These are phyloP conservation scores for Aspergillus fischeri DNA, from an alignment of 2,329 filamentous ascomycete genomes.

Conservation along the genomic window DNA sequence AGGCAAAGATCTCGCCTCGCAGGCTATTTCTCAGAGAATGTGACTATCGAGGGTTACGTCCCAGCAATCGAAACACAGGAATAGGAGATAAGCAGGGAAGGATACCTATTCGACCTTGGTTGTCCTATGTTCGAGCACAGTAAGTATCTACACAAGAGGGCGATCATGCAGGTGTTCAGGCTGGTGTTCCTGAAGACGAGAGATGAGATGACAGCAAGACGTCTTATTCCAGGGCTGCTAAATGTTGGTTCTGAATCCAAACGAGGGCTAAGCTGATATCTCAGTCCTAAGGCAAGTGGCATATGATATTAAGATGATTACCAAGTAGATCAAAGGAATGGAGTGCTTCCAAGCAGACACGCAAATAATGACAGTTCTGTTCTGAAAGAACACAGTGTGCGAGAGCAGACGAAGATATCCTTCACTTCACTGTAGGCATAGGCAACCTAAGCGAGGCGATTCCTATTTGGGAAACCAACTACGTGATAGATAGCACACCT, in stretches of 20 bases:
- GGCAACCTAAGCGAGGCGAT: conserved; percentile 14
- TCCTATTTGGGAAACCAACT: conserved; percentile 10
- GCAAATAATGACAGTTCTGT: neutral
- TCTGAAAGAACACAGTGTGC: neutral
- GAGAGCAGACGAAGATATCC: conserved; percentile 5
- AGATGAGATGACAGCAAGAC: neutral
- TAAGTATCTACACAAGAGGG: neutral
- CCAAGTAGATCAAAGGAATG: neutral
- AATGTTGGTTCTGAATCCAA: neutral
- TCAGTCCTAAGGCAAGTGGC: neutral
- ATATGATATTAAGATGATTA: neutral
- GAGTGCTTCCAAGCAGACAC: neutral
- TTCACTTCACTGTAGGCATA: conserved; percentile 6
- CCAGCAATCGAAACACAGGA: neutral
- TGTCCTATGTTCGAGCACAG: neutral
- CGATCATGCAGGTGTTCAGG: neutral
- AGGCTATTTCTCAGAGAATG: neutral
- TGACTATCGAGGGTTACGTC: neutral
- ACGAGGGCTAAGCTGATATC: neutral
- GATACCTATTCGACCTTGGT: neutral
- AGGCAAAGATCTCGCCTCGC: neutral
- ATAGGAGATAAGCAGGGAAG: neutral
- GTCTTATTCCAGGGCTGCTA: neutral
- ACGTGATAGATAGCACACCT: conserved; percentile 6
- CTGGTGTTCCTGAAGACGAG: neutral